Evolutionary conservation across 805 yeast genomes (phyloP).

Genomic region (Candida takata): DNA sequence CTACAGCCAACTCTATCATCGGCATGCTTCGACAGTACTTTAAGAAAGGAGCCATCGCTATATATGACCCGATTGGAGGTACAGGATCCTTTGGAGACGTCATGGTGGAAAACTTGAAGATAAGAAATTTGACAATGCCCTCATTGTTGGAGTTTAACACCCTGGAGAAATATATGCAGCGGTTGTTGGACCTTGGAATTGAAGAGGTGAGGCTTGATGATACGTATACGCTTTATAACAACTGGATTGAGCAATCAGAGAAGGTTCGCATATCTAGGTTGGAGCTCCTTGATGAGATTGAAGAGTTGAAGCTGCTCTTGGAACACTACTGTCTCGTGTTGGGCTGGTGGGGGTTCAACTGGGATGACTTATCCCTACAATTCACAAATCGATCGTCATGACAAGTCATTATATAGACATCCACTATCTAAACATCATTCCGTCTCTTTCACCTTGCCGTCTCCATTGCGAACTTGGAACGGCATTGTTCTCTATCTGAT

Average conservation of each 20-base stretch:
- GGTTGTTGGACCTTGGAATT: conserved; percentile 14
- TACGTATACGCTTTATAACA: conserved; percentile 29
- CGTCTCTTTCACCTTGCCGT: conserved; percentile 64
- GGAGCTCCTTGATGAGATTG: conserved; percentile 54
- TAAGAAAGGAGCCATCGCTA: conserved; percentile 23
- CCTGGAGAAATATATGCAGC: conserved; percentile 19
- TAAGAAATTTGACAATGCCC: conserved; percentile 38
- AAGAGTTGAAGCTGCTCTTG: conserved; percentile 44
- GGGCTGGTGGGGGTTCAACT: conserved; percentile 21
- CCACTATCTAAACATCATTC: conserved; percentile 53
- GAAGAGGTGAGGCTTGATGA: conserved; percentile 10
- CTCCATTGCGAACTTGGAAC: conserved; percentile 63
- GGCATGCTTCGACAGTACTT: conserved; percentile 25
- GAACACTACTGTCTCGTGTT: conserved; percentile 43
- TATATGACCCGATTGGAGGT: conserved; percentile 58
- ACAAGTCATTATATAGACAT: not conserved
- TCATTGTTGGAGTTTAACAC: conserved; percentile 33
- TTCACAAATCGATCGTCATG: not conserved
- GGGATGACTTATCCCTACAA: conserved; percentile 15
- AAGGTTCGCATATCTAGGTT: conserved; percentile 34
- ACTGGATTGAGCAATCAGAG: conserved; percentile 32
- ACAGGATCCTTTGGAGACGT: conserved; percentile 44
- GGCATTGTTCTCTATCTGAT: conserved; percentile 57
- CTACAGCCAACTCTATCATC: conserved; percentile 34
- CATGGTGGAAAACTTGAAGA: conserved; percentile 44